Conservation (phyloP, 2,329 filamentous ascomycete genomes). For the Chaetomiaceae sp. region DNA sequence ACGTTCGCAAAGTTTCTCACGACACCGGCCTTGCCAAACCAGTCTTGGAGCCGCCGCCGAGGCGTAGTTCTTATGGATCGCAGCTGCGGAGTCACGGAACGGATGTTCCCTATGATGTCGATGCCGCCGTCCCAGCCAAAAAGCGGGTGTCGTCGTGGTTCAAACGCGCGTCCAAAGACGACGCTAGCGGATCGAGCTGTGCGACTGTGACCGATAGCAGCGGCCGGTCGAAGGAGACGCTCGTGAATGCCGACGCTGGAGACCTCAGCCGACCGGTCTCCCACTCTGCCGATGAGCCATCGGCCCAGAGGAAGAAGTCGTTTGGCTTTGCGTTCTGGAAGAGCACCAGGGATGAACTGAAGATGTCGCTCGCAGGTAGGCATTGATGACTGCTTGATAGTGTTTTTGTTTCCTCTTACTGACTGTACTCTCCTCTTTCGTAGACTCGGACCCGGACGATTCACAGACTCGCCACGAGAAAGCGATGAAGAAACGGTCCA, state of each 20-base stretch:
- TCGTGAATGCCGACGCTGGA: not conserved
- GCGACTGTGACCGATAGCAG: conserved; percentile 17
- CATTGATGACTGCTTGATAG: not conserved
- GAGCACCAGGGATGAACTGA: conserved; percentile 34
- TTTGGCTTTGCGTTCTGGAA: conserved; percentile 54
- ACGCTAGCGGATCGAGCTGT: conserved; percentile 17
- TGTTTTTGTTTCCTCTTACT: conserved; percentile 10
- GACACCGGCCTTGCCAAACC: conserved; percentile 9
- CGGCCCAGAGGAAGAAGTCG: conserved; percentile 39
- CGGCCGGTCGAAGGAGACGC: conserved; percentile 12
- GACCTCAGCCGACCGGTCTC: conserved; percentile 3
- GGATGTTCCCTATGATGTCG: conserved; percentile 7
- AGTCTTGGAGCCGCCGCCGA: not conserved
- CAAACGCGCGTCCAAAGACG: conserved; percentile 40
- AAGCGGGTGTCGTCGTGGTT: conserved; percentile 50
- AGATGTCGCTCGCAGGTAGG: conserved; percentile 43
- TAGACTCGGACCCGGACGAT: conserved; percentile 30
- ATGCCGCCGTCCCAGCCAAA: conserved; percentile 25
- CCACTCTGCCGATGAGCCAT: not conserved
- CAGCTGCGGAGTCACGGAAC: not conserved
- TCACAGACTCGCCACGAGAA: conserved; percentile 19
- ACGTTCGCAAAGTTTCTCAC: conserved; percentile 33
- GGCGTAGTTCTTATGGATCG: conserved; percentile 4
- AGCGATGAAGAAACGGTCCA: conserved; percentile 20
- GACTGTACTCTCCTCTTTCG: too few relatives aligned